Evolutionary conservation across 129 eudicot species (phyloP).

Genomic region (Lactuca saligna): DNA sequence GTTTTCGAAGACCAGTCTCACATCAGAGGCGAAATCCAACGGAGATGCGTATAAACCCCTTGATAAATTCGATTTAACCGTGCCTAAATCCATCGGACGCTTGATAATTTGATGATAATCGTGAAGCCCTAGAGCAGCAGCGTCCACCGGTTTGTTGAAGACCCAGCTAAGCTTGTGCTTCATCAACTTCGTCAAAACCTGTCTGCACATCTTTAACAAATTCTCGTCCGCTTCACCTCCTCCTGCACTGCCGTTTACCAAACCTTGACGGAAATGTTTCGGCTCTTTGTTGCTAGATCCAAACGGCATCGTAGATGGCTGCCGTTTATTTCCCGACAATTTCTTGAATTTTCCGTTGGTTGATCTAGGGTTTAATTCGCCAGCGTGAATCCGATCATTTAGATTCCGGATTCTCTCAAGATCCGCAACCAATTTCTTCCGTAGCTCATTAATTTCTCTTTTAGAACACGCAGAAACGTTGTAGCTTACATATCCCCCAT

Average conservation of each 20-base stretch:
- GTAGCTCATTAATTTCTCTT: conserved; percentile 54
- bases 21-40: conserved; percentile 68
- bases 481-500: conserved; percentile 42
- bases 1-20: conserved; percentile 72
- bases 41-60: conserved; percentile 47
- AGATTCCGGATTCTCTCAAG: conserved; percentile 62
- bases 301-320: conserved; percentile 29
- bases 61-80: conserved; percentile 57
- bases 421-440: conserved; percentile 57
- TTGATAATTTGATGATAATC: conserved; percentile 79
- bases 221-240: conserved; percentile 29
- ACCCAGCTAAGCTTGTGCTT: conserved; percentile 60
- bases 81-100: conserved; percentile 94
- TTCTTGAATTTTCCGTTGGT: conserved; percentile 48
- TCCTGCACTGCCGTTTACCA: conserved; percentile 3
- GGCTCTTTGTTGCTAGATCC: conserved; percentile 39
- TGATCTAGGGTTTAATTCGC: conserved; percentile 45
- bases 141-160: conserved; percentile 75
- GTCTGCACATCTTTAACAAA: conserved; percentile 62
- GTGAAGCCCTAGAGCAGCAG: conserved; percentile 66
- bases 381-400: conserved; percentile 65
- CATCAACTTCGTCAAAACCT: conserved; percentile 58
- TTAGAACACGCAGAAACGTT: conserved; percentile 52
- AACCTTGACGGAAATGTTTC: conserved; percentile 19
- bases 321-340: conserved; percentile 48